phyloP scores from a whole-genome alignment of 139 green algal species.

The Dunaliella primolecta region DNA sequence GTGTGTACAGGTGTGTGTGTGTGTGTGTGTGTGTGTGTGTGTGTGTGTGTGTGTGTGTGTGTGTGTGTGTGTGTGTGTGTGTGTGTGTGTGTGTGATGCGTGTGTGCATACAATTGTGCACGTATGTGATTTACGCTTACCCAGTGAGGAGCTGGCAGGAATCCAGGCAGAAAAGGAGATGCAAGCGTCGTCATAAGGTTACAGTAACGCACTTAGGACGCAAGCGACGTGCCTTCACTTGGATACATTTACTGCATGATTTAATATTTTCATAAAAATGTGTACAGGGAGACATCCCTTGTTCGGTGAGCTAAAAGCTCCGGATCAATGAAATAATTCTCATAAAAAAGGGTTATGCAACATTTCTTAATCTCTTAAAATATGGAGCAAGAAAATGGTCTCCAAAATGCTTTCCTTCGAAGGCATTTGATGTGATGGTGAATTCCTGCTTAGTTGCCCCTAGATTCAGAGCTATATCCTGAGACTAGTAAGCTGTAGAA shows the following conservation, averaged over 20 bases:
- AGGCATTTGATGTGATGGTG: neutral
- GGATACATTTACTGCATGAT: too few species aligned
- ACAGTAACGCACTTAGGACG: neutral
- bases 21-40: neutral
- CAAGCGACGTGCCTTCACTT: neutral
- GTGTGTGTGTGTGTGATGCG: slow-evolving; percentile 13
- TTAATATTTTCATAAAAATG: too few species aligned
- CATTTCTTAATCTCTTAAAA: neutral
- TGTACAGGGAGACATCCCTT: too few species aligned
- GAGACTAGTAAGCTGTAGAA: neutral
- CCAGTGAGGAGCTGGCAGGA: neutral
- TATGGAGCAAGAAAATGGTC: neutral
- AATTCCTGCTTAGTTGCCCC: neutral
- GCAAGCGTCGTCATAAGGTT: neutral
- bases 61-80: slow-evolving; percentile 1
- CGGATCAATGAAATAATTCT: neutral
- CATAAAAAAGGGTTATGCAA: neutral
- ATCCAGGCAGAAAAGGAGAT: neutral
- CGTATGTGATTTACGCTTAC: neutral
- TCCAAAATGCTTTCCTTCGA: neutral
- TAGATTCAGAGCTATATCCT: neutral
- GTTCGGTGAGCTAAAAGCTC: neutral
- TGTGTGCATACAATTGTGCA: neutral
- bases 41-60: slow-evolving; percentile 19
- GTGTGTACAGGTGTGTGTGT: slow-evolving; percentile 9